phyloP scores from a whole-genome alignment of 805 yeast species.

The Myxozyma neotropica region DNA sequence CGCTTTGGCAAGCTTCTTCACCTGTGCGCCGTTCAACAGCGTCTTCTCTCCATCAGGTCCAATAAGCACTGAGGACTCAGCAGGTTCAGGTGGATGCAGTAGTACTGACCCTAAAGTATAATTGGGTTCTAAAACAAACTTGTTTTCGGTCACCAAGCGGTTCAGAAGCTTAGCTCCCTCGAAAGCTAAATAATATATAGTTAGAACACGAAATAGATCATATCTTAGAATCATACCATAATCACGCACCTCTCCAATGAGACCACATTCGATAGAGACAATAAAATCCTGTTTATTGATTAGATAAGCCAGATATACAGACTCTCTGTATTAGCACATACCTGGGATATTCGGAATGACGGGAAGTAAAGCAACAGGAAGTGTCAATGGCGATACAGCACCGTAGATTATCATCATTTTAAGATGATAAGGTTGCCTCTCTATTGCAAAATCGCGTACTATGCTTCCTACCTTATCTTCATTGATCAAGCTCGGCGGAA shows the following conservation, averaged over 20 bases:
- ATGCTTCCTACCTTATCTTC: conserved; percentile 44
- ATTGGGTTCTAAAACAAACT: conserved; percentile 43
- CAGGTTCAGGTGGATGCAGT: background rate
- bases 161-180: conserved; percentile 71
- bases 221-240: background rate
- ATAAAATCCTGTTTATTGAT: conserved; percentile 53
- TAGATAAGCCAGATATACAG: background rate
- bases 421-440: conserved; percentile 56
- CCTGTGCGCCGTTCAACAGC: conserved; percentile 19
- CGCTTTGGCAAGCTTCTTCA: conserved; percentile 8
- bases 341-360: conserved; percentile 93
- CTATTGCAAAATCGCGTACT: conserved; percentile 48
- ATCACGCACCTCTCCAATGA: conserved; percentile 57
- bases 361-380: conserved; percentile 81
- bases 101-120: conserved; percentile 16
- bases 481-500: conserved; percentile 42
- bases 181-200: conserved; percentile 49
- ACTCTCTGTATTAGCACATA: background rate
- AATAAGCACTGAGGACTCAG: background rate
- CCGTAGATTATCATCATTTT: conserved; percentile 58
- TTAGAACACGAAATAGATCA: background rate
- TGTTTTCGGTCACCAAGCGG: conserved; percentile 53
- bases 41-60: conserved; percentile 7
- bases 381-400: conserved; percentile 69
- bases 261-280: conserved; percentile 80